Evolutionary conservation across 1,139 yeast genomes (phyloP).

Genomic region (Pichia sorboxylosa): DNA sequence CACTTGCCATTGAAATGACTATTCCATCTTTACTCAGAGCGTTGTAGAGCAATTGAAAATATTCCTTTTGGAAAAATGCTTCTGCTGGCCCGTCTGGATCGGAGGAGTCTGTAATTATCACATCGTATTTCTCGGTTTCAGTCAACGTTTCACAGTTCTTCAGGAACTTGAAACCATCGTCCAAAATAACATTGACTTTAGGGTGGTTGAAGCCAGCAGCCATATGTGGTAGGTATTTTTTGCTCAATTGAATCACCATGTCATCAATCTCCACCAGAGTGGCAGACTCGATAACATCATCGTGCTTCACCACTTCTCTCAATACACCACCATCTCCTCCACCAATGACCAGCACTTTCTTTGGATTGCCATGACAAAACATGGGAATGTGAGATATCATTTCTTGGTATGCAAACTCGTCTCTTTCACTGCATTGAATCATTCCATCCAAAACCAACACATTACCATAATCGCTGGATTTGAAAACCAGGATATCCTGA

Average conservation of each 20-base stretch:
- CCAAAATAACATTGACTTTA: conserved; percentile 70
- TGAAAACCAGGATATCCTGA: conserved; percentile 83
- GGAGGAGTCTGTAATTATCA: conserved; percentile 88
- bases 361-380: conserved; percentile 85
- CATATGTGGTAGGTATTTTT: conserved; percentile 78
- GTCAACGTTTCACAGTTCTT: conserved; percentile 28
- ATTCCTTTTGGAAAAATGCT: conserved; percentile 74
- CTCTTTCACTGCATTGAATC: conserved; percentile 88
- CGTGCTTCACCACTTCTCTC: conserved; percentile 84
- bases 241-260: conserved; percentile 72
- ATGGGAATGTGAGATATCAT: conserved; percentile 87
- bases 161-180: conserved; percentile 87
- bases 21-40: conserved; percentile 47
- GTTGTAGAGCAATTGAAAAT: conserved; percentile 58
- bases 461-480: conserved; percentile 80
- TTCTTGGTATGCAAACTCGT: conserved; percentile 90
- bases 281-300: conserved; percentile 69
- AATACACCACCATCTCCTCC: conserved; percentile 97
- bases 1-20: conserved; percentile 86
- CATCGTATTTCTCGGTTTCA: conserved; percentile 40
- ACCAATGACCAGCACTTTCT: conserved; percentile 80
- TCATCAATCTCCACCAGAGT: conserved; percentile 89
- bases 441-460: conserved; percentile 86
- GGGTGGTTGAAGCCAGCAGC: conserved; percentile 61
- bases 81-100: conserved; percentile 99